phyloP scores from a whole-genome alignment of 1,284 basidiomycete genomes.

The Trichosporon ovoides region DNA sequence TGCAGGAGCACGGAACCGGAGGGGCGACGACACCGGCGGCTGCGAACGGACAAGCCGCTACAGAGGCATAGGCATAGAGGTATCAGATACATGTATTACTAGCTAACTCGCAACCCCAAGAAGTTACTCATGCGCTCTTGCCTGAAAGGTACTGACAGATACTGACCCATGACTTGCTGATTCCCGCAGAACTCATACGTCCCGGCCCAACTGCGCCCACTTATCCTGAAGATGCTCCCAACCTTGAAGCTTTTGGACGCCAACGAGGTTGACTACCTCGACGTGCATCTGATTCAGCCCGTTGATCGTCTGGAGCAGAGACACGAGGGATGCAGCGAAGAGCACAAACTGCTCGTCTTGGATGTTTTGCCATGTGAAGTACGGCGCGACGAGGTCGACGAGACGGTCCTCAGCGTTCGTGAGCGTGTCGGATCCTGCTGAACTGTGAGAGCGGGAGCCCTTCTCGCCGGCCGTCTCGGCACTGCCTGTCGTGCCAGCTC shows the following conservation, averaged over 20 bases:
- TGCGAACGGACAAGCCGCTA: constrained; percentile 19
- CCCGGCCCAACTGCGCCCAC: constrained; percentile 20
- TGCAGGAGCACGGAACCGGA: constrained; percentile 39
- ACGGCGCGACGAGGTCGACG: neutral
- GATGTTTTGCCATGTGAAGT: neutral
- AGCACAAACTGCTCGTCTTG: constrained; percentile 44
- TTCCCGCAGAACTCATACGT: neutral
- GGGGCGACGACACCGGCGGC: constrained; percentile 9
- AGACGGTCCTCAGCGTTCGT: neutral
- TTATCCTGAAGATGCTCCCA: constrained; percentile 36
- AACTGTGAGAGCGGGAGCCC: too few relatives aligned
- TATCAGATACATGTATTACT: neutral
- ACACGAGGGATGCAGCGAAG: constrained; percentile 41
- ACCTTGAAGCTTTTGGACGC: constrained; percentile 37
- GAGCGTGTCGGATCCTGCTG: neutral
- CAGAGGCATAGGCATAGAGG: neutral
- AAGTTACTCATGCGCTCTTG: neutral
- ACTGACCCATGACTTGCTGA: too few relatives aligned
- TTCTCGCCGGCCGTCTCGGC: too few relatives aligned
- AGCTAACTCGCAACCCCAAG: neutral
- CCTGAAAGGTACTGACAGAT: too few relatives aligned
- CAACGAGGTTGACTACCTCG: constrained; percentile 35
- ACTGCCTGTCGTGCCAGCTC: too few relatives aligned
- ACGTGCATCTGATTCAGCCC: constrained; percentile 39
- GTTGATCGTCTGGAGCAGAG: constrained; percentile 32